Base-by-base conservation (phyloP, 2,329 filamentous ascomycete genomes). In the Parasarocladium wereldwijsianum region DNA sequence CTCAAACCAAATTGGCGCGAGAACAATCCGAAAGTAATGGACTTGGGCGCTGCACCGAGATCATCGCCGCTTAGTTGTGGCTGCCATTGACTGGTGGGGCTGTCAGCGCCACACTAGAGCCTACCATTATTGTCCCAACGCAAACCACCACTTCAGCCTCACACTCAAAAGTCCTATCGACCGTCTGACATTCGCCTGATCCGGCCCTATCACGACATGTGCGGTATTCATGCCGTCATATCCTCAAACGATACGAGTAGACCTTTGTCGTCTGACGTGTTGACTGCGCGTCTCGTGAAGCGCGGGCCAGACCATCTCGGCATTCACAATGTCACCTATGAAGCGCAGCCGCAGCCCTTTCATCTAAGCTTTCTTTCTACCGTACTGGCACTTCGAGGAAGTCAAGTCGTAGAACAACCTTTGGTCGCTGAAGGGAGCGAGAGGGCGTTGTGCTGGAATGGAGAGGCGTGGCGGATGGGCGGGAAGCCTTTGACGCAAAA, bases 361-460 rank as follows among this genome's bases (percentile, higher is more conserved):
- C 55, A 58, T 40, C 42, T 87, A 36, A 65, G 61, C 11, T 79
- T 92, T 44, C 68, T 73, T 9, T 90, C 87, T 6, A 92, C 85
- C 0, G 87, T 98, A 1, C 68, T 96, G n/a, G 76, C 85, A 4
- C 61, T 98, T n/a, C 73, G 90, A 42, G 87, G 87, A 16, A 66
- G 73, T 29, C 60, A 70, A 37, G 47, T 90, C 29, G 70, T 76
- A 6, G 49, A 56, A 19, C 90, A 96, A 50, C 90, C 90, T 2
- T 66, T 93, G 4, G 51, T 66, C 24, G 68, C 78, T 39, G 21
- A 46, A 3, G 38, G 42, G 0, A 65, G 64, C 1, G 62, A 64
- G 4, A 83, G 77, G 1, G 60, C 82, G 1, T 62, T 98, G 3
- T 94, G 87, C 63, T 98, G 90, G 90, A 98, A 98, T 46, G 90